Conservation (phyloP, 345 rosid genomes). For the Citrus mangshanensis region DNA sequence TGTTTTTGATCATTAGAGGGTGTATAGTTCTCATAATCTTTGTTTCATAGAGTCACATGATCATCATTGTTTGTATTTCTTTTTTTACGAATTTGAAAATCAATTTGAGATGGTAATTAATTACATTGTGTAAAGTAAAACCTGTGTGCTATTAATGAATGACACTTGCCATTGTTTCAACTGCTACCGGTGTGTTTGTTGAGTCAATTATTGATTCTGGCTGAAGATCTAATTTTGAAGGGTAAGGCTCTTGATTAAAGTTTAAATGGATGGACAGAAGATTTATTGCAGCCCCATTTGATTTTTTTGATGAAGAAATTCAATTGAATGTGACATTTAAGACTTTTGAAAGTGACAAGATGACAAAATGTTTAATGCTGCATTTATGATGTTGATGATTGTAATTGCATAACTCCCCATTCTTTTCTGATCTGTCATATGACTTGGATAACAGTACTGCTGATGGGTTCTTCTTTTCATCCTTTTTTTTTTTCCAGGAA, state of each 20-base stretch:
- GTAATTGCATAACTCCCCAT: background rate
- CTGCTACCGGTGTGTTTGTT: background rate
- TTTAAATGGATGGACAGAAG: background rate
- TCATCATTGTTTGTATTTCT: background rate
- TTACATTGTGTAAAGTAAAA: no score
- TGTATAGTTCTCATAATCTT: background rate
- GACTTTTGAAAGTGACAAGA: background rate
- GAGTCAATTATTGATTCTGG: background rate
- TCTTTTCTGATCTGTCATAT: background rate
- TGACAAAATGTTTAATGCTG: background rate
- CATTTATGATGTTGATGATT: background rate
- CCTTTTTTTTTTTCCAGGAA: constrained; percentile 36
- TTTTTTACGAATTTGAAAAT: background rate
- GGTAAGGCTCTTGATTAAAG: background rate
- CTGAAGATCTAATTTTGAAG: constrained; percentile 1
- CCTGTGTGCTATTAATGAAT: background rate
- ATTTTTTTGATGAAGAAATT: constrained; percentile 3
- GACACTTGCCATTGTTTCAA: constrained; percentile 1
- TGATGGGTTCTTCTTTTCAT: background rate
- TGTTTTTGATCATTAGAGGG: background rate
- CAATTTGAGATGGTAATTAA: background rate
- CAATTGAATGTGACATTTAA: background rate
- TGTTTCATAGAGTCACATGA: background rate
- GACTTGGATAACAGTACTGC: background rate
- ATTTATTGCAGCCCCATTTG: background rate